These are phyloP conservation scores for Plantago major DNA, from an alignment of 257 asterid species.

Conservation along the genomic window DNA sequence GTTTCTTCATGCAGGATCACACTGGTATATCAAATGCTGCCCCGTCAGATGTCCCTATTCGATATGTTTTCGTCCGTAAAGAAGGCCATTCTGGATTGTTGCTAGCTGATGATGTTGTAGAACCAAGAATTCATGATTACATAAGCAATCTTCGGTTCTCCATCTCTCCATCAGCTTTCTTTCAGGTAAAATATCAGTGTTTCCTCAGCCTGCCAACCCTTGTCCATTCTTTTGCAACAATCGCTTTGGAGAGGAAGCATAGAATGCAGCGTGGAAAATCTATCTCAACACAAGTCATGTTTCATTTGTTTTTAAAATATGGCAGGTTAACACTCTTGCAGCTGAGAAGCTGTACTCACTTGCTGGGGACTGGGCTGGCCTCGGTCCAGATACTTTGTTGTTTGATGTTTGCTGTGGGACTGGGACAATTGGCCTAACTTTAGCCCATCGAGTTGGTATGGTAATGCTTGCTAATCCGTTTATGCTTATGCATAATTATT, in stretches of 20 bases:
- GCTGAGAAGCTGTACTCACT: slow-evolving; percentile 92
- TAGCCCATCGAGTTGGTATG: slow-evolving; percentile 97
- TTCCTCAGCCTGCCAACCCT: slow-evolving; percentile 9
- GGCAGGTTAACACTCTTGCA: slow-evolving; percentile 94
- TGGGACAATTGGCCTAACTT: slow-evolving; percentile 90
- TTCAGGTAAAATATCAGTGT: slow-evolving; percentile 55
- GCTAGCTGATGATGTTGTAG: slow-evolving; percentile 43
- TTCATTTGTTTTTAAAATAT: slow-evolving; percentile 19
- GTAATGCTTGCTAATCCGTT: slow-evolving; percentile 54
- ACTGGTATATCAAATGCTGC: slow-evolving; percentile 97
- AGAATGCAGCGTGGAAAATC: slow-evolving; percentile 11
- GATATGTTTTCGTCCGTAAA: slow-evolving; percentile 42
- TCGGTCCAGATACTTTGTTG: slow-evolving; percentile 89
- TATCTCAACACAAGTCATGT: neutral
- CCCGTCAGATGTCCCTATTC: slow-evolving; percentile 83
- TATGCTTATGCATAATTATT: too few species aligned
- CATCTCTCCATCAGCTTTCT: slow-evolving; percentile 95
- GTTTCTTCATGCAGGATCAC: slow-evolving; percentile 62
- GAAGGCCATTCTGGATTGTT: slow-evolving; percentile 40
- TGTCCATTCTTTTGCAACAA: neutral
- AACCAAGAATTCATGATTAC: slow-evolving; percentile 87
- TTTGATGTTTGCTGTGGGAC: slow-evolving; percentile 98
- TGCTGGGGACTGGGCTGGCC: slow-evolving; percentile 96
- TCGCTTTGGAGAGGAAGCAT: neutral
- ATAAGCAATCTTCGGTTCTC: slow-evolving; percentile 70